Evolutionary conservation across 305 asterid species (phyloP).

Genomic region (Fraxinus velutina): DNA sequence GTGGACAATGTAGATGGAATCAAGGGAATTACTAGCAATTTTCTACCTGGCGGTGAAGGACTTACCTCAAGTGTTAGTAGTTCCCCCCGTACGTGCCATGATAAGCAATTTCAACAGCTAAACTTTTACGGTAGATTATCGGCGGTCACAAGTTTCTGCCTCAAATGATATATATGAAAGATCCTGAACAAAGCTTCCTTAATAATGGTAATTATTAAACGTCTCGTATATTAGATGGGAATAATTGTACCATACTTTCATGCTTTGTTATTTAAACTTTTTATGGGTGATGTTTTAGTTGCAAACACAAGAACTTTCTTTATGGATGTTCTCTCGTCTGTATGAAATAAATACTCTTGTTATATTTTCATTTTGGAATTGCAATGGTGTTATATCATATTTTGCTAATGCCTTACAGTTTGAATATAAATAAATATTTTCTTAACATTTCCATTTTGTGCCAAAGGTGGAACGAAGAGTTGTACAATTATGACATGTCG

Average conservation of each 20-base stretch:
- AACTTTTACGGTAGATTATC: not conserved
- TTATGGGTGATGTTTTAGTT: constrained; percentile 12
- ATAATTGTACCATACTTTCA: constrained; percentile 37
- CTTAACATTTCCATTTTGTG: not conserved
- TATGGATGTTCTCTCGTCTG: not conserved
- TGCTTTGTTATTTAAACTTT: constrained; percentile 9
- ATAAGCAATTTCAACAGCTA: constrained; percentile 34
- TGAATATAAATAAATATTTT: not conserved
- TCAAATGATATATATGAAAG: constrained; percentile 12
- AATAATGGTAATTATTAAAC: constrained; percentile 2
- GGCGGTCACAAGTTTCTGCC: constrained; percentile 19
- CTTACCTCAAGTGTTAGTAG: constrained; percentile 35
- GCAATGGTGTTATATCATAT: not conserved
- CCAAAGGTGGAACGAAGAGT: not conserved
- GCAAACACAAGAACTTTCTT: not conserved
- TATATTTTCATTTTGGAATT: not conserved
- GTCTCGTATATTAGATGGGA: constrained; percentile 27
- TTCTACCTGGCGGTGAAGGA: constrained; percentile 35
- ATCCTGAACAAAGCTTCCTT: constrained; percentile 15
- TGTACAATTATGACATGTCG: not conserved
- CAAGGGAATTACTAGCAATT: constrained; percentile 32
- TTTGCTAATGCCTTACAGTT: not conserved
- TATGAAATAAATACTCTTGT: not conserved
- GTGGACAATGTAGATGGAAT: constrained; percentile 35
- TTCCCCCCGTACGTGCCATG: constrained; percentile 27